phyloP scores from a whole-genome alignment of 352 stramenopile genomes.

The Poterioochromonas sp. region DNA sequence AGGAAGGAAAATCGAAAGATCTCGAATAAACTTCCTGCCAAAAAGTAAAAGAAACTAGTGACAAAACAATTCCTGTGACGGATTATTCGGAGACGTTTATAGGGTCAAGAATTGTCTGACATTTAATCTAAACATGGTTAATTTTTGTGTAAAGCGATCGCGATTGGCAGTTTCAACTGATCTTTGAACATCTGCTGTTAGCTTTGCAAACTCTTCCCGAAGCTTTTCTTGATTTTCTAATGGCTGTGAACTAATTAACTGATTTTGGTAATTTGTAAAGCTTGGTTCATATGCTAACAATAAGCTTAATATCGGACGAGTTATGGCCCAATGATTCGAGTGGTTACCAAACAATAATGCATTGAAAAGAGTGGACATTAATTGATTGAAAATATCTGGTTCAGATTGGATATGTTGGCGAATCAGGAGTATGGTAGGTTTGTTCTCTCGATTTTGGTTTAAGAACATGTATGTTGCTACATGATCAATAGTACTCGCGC shows the following conservation, averaged over 20 bases:
- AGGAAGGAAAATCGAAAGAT: conserved; percentile 14
- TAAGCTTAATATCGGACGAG: conserved; percentile 89
- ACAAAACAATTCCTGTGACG: conserved; percentile 27
- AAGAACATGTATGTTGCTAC: conserved; percentile 89
- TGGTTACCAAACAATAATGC: conserved; percentile 86
- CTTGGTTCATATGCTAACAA: conserved; percentile 82
- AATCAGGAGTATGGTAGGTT: conserved; percentile 78
- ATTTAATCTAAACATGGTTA: conserved; percentile 89
- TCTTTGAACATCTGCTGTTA: conserved; percentile 84
- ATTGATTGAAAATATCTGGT: conserved; percentile 75
- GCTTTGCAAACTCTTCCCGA: conserved; percentile 87
- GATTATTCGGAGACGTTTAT: conserved; percentile 41
- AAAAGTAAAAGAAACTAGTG: conserved; percentile 17
- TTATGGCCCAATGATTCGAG: conserved; percentile 94
- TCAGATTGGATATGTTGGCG: conserved; percentile 77
- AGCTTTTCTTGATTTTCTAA: conserved; percentile 81
- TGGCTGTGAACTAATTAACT: conserved; percentile 82
- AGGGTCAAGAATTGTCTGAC: conserved; percentile 84
- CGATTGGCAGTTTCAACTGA: conserved; percentile 92
- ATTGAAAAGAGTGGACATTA: conserved; percentile 86
- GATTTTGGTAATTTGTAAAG: conserved; percentile 84
- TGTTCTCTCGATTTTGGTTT: conserved; percentile 92
- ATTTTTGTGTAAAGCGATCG: conserved; percentile 93
- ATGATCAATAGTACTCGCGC: conserved; percentile 81
- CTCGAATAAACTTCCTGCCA: conserved; percentile 11